Conservation (phyloP, 1,139 yeast species). For the Hansenula sp. region DNA sequence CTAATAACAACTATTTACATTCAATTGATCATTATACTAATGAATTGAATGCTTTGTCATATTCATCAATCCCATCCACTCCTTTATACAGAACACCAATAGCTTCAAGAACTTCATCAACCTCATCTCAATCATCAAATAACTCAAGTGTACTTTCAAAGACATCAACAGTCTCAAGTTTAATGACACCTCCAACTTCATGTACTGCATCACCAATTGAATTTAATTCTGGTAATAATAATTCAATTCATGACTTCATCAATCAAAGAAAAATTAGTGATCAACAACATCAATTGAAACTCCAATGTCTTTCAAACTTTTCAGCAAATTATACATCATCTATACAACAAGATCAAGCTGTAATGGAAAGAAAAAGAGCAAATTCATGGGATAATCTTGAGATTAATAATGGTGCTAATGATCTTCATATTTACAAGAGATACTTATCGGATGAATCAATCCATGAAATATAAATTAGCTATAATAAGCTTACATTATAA, state of each 20-base stretch:
- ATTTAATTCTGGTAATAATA: background rate
- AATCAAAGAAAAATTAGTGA: background rate
- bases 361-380: slow-evolving; percentile 1
- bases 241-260: background rate
- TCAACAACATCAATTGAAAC: background rate
- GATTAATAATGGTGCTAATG: background rate
- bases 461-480: too few relatives aligned
- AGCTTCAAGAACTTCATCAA: slow-evolving; percentile 6
- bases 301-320: slow-evolving; percentile 2
- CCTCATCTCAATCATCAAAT: slow-evolving; percentile 2
- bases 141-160: background rate
- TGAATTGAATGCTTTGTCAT: slow-evolving; percentile 8
- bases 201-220: slow-evolving; percentile 23
- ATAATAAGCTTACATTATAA: too few relatives aligned
- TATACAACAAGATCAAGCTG: background rate
- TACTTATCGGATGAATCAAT: background rate
- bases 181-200: slow-evolving; percentile 22
- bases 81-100: slow-evolving; percentile 5
- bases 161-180: slow-evolving; percentile 9
- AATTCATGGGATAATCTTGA: background rate
- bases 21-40: slow-evolving; percentile 12
- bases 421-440: background rate
- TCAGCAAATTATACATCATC: background rate
- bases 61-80: slow-evolving; percentile 5
- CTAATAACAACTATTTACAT: slow-evolving; percentile 8